Evolutionary conservation across 345 rosid genomes (phyloP).

Genomic region (Dimocarpus longan): DNA sequence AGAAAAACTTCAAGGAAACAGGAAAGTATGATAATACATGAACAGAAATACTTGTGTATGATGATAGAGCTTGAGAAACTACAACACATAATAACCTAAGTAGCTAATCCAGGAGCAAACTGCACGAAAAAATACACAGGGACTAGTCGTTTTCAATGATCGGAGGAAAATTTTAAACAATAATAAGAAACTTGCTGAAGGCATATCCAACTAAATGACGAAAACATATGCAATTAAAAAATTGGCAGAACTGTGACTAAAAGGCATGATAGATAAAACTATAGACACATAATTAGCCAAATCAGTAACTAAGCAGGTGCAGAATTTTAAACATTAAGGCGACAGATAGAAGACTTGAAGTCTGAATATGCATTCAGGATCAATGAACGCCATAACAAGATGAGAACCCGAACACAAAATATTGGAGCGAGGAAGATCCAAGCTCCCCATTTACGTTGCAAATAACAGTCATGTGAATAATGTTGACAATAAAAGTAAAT

Average conservation of each 20-base stretch:
- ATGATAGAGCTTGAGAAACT: background rate
- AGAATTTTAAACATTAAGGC: background rate
- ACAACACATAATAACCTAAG: background rate
- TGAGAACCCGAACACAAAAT: background rate
- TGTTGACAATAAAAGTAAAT: slow-evolving; percentile 17
- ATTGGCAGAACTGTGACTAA: background rate
- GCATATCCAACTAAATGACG: slow-evolving; percentile 3
- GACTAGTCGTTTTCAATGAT: background rate
- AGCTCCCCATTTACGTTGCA: slow-evolving; percentile 6
- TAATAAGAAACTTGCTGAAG: background rate
- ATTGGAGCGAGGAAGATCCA: slow-evolving; percentile 18
- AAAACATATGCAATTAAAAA: background rate
- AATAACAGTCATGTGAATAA: slow-evolving; percentile 12
- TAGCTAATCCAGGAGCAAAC: background rate
- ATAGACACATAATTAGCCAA: background rate
- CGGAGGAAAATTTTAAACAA: background rate
- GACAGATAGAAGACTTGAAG: background rate
- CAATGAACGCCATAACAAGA: slow-evolving; percentile 2
- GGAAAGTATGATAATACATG: background rate
- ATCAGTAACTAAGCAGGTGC: background rate
- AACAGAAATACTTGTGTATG: background rate
- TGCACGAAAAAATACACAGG: background rate
- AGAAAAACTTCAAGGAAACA: background rate
- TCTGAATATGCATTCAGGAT: background rate
- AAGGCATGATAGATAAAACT: background rate